Percentiles rank a stretch among this genome's conserved stretches.
These are phyloP conservation scores for Coffea humblotiana DNA, from an alignment of 305 asterid genomes.

Conservation along the genomic window DNA sequence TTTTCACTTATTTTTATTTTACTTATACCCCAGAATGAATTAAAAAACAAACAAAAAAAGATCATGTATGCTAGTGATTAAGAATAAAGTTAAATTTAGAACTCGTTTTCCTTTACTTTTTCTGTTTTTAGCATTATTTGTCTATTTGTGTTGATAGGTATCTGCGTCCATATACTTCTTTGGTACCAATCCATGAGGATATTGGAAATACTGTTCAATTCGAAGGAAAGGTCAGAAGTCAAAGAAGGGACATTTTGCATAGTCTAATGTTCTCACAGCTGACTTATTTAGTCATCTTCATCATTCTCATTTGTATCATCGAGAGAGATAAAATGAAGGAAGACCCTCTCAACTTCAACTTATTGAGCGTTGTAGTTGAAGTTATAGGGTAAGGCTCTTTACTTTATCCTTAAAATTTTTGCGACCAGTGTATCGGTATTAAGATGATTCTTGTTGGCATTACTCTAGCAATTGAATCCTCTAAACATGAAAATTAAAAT, in stretches of 20 bases:
- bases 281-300: constrained; percentile 44
- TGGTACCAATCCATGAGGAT: constrained; percentile 30
- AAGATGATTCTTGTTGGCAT: neutral
- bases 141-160: constrained; percentile 41
- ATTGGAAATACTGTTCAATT: neutral
- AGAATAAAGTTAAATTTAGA: too few relatives aligned
- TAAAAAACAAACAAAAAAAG: too few relatives aligned
- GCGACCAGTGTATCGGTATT: neutral
- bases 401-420: neutral
- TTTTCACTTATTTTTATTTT: too few relatives aligned
- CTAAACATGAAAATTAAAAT: neutral
- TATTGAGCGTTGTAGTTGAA: constrained; percentile 49
- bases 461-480: neutral
- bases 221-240: constrained; percentile 2
- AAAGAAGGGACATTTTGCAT: constrained; percentile 18
- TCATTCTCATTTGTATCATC: constrained; percentile 46
- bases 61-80: too few relatives aligned
- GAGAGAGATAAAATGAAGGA: constrained; percentile 43
- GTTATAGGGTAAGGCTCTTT: constrained; percentile 42
- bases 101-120: too few relatives aligned
- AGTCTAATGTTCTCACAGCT: constrained; percentile 41
- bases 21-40: too few relatives aligned
- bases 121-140: neutral
- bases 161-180: constrained; percentile 59
- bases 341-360: constrained; percentile 64